Conservation (phyloP, 345 rosid genomes). For the Kandelia obovata region DNA sequence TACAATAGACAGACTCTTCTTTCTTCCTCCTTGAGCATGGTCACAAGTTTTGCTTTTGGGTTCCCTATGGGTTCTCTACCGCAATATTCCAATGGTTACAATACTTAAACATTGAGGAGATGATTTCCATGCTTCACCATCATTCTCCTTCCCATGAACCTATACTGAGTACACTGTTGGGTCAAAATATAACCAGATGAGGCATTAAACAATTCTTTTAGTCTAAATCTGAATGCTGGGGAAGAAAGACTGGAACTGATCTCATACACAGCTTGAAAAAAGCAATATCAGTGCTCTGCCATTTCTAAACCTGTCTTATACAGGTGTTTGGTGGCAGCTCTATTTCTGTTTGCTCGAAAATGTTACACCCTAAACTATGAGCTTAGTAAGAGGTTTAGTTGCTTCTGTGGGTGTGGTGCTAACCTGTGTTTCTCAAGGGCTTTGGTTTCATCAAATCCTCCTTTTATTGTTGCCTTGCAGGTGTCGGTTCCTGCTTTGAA, state of each 20-base stretch:
- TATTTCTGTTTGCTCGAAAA: neutral
- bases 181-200: neutral
- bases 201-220: neutral
- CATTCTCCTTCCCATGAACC: neutral
- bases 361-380: neutral
- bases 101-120: neutral
- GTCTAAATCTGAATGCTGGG: neutral
- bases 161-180: constrained; percentile 4
- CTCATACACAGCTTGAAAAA: neutral
- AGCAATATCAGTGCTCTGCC: neutral
- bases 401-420: neutral
- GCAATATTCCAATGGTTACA: neutral
- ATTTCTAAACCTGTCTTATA: neutral
- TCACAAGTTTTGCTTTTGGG: neutral
- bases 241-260: neutral
- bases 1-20: too few relatives aligned
- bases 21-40: neutral
- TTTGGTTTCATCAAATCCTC: neutral
- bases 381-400: neutral
- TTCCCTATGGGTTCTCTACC: neutral
- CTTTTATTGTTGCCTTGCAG: constrained; percentile 31
- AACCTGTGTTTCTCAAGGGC: constrained; percentile 4
- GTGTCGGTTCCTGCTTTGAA: constrained; percentile 75
- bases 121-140: neutral
- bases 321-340: neutral